Conservation (phyloP, 2,329 filamentous ascomycete genomes). For the Fusarium austroafricanum region DNA sequence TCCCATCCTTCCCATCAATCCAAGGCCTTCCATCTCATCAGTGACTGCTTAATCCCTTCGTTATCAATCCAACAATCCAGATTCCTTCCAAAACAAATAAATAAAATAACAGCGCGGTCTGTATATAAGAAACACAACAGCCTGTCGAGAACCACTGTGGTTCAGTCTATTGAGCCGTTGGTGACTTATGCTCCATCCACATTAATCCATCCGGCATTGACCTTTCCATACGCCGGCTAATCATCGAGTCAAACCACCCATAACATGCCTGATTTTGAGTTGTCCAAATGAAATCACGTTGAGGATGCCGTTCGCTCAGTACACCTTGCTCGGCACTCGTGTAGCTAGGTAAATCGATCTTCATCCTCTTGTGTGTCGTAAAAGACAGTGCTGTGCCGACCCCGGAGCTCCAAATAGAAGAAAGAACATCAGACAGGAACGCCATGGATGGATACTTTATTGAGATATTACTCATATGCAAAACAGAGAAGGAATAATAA, state of each 20-base stretch:
- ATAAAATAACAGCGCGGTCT: conserved; percentile 2
- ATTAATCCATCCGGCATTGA: conserved; percentile 19
- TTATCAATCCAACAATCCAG: conserved; percentile 1
- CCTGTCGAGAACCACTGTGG: background rate
- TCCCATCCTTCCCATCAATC: conserved; percentile 24
- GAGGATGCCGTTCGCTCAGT: conserved; percentile 1
- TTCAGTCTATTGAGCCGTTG: background rate
- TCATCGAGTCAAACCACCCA: conserved; percentile 25
- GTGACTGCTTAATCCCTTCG: conserved; percentile 1
- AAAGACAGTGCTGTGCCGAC: conserved; percentile 10
- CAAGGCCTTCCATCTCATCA: conserved; percentile 24
- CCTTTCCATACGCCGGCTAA: conserved; percentile 33
- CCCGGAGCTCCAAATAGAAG: conserved; percentile 12
- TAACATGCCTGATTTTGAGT: conserved; percentile 34
- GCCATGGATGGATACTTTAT: conserved; percentile 21
- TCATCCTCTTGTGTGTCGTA: conserved; percentile 13
- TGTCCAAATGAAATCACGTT: conserved; percentile 32
- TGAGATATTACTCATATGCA: conserved; percentile 16
- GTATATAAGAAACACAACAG: conserved; percentile 26
- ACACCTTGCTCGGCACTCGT: background rate
- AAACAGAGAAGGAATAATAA: conserved; percentile 7
- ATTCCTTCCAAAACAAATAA: conserved; percentile 11
- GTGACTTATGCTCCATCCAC: background rate
- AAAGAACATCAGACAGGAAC: conserved; percentile 32
- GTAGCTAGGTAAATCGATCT: conserved; percentile 1